Base-by-base conservation (phyloP, 495 filamentous ascomycete genomes). In the Annulohypoxylon bovei region DNA sequence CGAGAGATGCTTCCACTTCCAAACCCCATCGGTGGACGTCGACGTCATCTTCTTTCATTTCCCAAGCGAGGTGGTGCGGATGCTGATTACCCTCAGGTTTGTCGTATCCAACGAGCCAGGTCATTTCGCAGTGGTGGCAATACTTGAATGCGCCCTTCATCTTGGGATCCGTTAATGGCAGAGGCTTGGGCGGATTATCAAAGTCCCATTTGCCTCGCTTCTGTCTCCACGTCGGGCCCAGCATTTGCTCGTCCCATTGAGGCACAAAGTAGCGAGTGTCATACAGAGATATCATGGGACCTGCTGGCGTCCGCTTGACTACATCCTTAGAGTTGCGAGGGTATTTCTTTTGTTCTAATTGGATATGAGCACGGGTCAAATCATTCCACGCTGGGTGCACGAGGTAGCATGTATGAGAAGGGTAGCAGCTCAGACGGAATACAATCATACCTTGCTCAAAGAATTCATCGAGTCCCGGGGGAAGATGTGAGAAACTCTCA, bases 251-350 rank as follows among this genome's bases (percentile, higher is more conserved):
- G 22, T 57, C 54, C 54, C 54, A 57, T 9, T 57, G 54, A 12
- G 54, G 54, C 18, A 57, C 35, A 11, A 57, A 57, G 22, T 57
- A 57, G n/a, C 54, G 54, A 42, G 54, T 57, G 16, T 57, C 54
- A 27, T 57, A 57, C 1, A 57, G 4, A 27, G 54, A 27, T 27
- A 37, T 28, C 54, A 57, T 57, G 14, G 33, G 54, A 9, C 35
- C 35, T 57, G 4, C 33, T 14, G 33, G 54, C 22, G 54, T 57
- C 6, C 22, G 35, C 20, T 23, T 42, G 20, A 57, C 20, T 28
- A 42, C 7, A 33, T 57, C 54, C 22, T 28, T 40, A 1, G 54
- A 23, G 22, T 57, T 40, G 9, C 16, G 54, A 18, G 54, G 35
- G 22, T 42, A 42, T 35, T 35, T 55, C 35, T 35, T 32, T 27